phyloP scores from a whole-genome alignment of 495 filamentous ascomycete species.

The Amphirosellinia nigrospora region DNA sequence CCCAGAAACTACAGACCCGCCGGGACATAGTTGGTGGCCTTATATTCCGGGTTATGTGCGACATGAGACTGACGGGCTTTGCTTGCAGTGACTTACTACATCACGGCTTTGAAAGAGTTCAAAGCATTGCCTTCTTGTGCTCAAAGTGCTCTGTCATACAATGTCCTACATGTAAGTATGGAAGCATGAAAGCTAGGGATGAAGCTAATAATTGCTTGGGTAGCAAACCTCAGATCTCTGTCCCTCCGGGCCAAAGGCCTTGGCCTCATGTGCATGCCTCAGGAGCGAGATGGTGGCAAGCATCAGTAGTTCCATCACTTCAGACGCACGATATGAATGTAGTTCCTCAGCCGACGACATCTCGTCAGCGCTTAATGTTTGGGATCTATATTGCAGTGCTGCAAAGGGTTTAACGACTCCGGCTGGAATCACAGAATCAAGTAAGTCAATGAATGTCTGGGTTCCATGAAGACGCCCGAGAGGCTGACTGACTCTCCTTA shows the following conservation, averaged over 20 bases:
- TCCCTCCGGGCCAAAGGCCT: conserved; percentile 47
- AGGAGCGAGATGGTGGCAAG: conserved; percentile 50
- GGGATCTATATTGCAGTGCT: conserved; percentile 55
- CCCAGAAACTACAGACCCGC: conserved; percentile 49
- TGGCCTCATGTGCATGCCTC: conserved; percentile 57
- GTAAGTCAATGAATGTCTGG: conserved; percentile 25
- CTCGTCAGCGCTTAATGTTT: conserved; percentile 51
- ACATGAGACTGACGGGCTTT: neutral
- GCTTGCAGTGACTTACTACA: conserved; percentile 53
- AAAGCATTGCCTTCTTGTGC: conserved; percentile 53
- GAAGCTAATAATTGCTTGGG: conserved; percentile 21
- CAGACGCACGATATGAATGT: conserved; percentile 50
- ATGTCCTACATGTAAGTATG: conserved; percentile 44
- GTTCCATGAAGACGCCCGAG: conserved; percentile 21
- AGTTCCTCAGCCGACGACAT: conserved; percentile 52
- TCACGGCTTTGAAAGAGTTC: conserved; percentile 54
- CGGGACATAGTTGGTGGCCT: conserved; percentile 48
- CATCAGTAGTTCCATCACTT: conserved; percentile 45
- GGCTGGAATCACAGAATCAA: conserved; percentile 46
- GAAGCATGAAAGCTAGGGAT: neutral
- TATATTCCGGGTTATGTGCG: too few relatives aligned
- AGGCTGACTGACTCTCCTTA: conserved; percentile 23
- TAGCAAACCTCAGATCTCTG: conserved; percentile 50
- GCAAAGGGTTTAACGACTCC: conserved; percentile 46
- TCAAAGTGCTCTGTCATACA: conserved; percentile 46